phyloP scores from a whole-genome alignment of 768 basidiomycete species.

The Termitomyces sp. region DNA sequence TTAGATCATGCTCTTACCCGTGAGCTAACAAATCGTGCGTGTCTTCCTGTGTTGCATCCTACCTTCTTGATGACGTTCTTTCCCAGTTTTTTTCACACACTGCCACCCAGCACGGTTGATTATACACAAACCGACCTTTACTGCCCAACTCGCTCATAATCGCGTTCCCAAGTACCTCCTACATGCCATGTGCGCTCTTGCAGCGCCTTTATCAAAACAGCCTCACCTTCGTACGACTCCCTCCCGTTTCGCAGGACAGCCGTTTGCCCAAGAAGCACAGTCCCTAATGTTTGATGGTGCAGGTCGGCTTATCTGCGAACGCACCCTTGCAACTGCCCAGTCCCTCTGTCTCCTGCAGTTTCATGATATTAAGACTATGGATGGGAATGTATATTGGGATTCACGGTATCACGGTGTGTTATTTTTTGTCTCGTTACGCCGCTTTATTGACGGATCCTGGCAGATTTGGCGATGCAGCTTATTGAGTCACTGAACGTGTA shows the following conservation, averaged over 20 bases:
- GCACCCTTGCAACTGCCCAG: constrained; percentile 69
- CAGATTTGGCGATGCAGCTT: constrained; percentile 62
- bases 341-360: constrained; percentile 69
- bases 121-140: constrained; percentile 77
- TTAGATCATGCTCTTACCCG: constrained; percentile 61
- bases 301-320: constrained; percentile 56
- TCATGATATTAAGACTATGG: constrained; percentile 51
- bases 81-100: constrained; percentile 74
- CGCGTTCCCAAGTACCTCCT: constrained; percentile 67
- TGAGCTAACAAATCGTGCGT: constrained; percentile 70
- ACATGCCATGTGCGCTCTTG: constrained; percentile 71
- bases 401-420: constrained; percentile 46
- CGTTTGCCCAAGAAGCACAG: constrained; percentile 56
- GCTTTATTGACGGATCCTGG: constrained; percentile 20
- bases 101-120: constrained; percentile 73
- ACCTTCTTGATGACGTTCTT: constrained; percentile 9
- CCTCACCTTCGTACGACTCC: constrained; percentile 53
- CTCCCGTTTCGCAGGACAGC: constrained; percentile 49
- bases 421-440: constrained; percentile 9
- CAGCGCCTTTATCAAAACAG: constrained; percentile 70
- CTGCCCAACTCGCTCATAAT: constrained; percentile 58
- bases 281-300: constrained; percentile 68
- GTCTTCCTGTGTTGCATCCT: constrained; percentile 7
- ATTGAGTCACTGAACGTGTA: constrained; percentile 64
- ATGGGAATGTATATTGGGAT: constrained; percentile 30